These are phyloP conservation scores for Pontederia paniculata DNA, from an alignment of 176 grass and related monocot species.

Conservation along the genomic window DNA sequence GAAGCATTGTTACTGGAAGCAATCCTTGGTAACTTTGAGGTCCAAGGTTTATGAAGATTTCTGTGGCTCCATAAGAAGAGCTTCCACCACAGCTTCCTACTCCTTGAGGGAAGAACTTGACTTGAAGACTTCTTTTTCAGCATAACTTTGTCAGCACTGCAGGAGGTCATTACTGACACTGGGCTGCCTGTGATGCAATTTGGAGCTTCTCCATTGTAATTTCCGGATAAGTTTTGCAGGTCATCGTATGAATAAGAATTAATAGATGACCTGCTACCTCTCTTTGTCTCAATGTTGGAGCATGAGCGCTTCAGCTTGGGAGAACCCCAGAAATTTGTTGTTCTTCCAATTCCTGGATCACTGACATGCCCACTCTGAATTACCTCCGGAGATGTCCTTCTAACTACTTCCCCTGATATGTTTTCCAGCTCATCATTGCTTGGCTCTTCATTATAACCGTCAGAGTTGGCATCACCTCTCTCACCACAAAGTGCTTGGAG, in stretches of 20 bases:
- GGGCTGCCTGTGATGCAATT: slow-evolving; percentile 31
- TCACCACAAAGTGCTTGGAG: slow-evolving; percentile 13
- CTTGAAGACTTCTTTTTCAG: slow-evolving; percentile 48
- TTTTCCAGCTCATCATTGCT: slow-evolving; percentile 2
- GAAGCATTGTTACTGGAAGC: neutral
- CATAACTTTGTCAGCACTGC: slow-evolving; percentile 55
- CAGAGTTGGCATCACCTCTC: slow-evolving; percentile 1
- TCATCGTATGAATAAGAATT: slow-evolving; percentile 56
- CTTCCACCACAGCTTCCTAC: slow-evolving; percentile 56
- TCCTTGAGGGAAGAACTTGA: slow-evolving; percentile 72
- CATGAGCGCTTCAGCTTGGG: slow-evolving; percentile 60
- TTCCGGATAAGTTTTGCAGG: slow-evolving; percentile 9
- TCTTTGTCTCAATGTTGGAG: slow-evolving; percentile 88
- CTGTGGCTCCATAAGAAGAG: slow-evolving; percentile 66
- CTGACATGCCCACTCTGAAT: too few relatives aligned
- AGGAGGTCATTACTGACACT: slow-evolving; percentile 37
- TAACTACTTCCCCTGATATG: neutral
- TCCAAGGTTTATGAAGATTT: slow-evolving; percentile 28
- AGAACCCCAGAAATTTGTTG: slow-evolving; percentile 1
- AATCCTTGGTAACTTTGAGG: neutral
- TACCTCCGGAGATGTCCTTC: neutral
- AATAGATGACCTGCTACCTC: slow-evolving; percentile 25
- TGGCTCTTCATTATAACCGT: neutral
- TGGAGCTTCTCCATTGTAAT: neutral
- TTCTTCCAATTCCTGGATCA: slow-evolving; percentile 1